Percentiles rank a stretch among this genome's conserved stretches.
phyloP scores from a whole-genome alignment of 2,329 filamentous ascomycete species.

The Parascedosporium putredinis region DNA sequence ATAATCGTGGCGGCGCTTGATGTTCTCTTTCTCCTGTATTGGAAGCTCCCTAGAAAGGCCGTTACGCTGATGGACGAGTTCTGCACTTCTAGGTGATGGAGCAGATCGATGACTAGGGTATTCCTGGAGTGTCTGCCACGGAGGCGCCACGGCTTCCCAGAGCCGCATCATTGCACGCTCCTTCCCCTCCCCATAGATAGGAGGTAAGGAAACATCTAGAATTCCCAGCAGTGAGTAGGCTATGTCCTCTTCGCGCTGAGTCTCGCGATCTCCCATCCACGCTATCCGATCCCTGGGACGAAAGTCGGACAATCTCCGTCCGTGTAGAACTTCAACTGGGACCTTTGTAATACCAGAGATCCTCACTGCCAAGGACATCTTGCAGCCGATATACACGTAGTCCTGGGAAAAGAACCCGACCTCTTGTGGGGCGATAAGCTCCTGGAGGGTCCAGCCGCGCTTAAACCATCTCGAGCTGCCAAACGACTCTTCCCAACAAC shows the following conservation, averaged over 20 bases:
- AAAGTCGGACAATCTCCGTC: background rate
- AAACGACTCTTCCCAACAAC: background rate
- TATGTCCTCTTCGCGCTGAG: conserved; percentile 15
- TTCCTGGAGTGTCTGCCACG: too few species aligned
- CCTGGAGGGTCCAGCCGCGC: background rate
- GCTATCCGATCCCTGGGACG: background rate
- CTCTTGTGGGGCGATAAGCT: conserved; percentile 10
- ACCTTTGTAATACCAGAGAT: background rate
- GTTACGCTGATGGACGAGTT: too few species aligned
- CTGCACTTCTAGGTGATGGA: too few species aligned
- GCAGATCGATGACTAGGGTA: too few species aligned
- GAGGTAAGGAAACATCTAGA: conserved; percentile 18
- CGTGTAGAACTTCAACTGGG: background rate
- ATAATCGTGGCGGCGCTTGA: too few species aligned
- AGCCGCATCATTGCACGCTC: conserved; percentile 4
- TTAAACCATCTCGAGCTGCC: background rate
- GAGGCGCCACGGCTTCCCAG: too few species aligned
- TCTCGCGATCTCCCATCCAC: conserved; percentile 10
- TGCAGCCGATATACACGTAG: conserved; percentile 3
- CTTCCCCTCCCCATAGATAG: conserved; percentile 18
- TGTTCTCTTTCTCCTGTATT: too few species aligned
- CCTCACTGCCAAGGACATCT: background rate
- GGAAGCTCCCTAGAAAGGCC: too few species aligned
- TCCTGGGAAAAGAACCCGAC: conserved; percentile 11
- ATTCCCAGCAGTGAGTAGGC: conserved; percentile 20